These are phyloP conservation scores for Candida methanosorbosa DNA, from an alignment of 805 yeast species.

Conservation along the genomic window DNA sequence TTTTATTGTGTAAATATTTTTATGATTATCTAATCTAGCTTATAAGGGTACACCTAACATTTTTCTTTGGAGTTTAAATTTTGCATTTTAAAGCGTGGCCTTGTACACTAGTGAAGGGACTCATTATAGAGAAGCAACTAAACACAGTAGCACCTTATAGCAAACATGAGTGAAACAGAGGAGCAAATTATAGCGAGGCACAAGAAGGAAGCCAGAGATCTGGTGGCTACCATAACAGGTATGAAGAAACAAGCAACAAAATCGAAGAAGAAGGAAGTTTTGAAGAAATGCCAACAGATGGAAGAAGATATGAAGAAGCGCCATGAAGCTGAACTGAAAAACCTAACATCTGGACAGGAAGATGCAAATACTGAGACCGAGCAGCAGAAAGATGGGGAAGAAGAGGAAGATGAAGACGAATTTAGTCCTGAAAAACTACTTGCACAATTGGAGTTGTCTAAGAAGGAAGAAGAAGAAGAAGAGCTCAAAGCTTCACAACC, in stretches of 20 bases:
- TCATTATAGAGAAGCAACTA: too few species aligned
- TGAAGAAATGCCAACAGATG: slow-evolving; percentile 48
- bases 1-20: too few species aligned
- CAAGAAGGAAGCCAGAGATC: slow-evolving; percentile 57
- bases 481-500: slow-evolving; percentile 1
- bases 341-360: slow-evolving; percentile 4
- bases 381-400: slow-evolving; percentile 9
- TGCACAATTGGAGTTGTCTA: slow-evolving; percentile 42
- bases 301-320: slow-evolving; percentile 44
- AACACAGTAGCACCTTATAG: too few species aligned
- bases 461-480: slow-evolving; percentile 17
- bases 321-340: slow-evolving; percentile 42
- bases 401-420: slow-evolving; percentile 34
- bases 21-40: too few species aligned
- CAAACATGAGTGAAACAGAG: slow-evolving; percentile 31
- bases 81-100: too few species aligned
- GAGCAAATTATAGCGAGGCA: slow-evolving; percentile 55
- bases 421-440: slow-evolving; percentile 61
- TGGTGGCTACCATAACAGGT: slow-evolving; percentile 59
- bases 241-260: slow-evolving; percentile 80
- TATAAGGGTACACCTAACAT: too few species aligned
- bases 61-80: too few species aligned
- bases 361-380: slow-evolving; percentile 2
- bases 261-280: slow-evolving; percentile 62
- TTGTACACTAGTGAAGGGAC: too few species aligned